phyloP scores from a whole-genome alignment of 2,329 filamentous ascomycete genomes.

The Proliferodiscus dingleyae region DNA sequence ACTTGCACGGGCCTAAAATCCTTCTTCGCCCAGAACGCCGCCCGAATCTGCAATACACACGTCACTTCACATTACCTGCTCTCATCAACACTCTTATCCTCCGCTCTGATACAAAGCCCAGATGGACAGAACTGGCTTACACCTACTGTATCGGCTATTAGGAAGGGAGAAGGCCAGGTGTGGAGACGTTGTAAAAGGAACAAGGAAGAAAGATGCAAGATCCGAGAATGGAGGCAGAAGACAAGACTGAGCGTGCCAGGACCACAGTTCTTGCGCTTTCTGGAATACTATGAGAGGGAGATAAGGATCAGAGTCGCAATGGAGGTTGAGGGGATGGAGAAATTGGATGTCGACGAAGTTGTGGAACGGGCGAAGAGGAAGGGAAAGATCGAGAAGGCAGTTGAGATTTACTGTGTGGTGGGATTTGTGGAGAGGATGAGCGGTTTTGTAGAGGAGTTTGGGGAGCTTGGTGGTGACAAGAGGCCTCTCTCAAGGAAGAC shows the following conservation, averaged over 20 bases:
- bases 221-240: not conserved
- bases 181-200: not conserved
- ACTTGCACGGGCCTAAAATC: slow-evolving; percentile 13
- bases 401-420: not conserved
- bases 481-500: too few species aligned
- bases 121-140: slow-evolving; percentile 13
- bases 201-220: not conserved
- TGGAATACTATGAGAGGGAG: not conserved
- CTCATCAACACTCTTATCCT: slow-evolving; percentile 11
- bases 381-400: not conserved
- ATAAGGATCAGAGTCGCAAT: not conserved
- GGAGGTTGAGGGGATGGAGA: not conserved
- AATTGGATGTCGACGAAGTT: too few species aligned
- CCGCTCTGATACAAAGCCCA: slow-evolving; percentile 3
- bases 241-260: not conserved
- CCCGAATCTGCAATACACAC: slow-evolving; percentile 20
- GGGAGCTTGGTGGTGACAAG: not conserved
- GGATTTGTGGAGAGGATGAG: not conserved
- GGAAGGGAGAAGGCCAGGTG: not conserved
- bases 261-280: not conserved
- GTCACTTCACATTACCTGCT: slow-evolving; percentile 11
- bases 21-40: slow-evolving; percentile 17
- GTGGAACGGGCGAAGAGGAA: too few species aligned
- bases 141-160: slow-evolving; percentile 16
- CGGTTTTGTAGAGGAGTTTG: not conserved